Evolutionary conservation across 345 rosid species (phyloP).

Genomic region (Cardiospermum halicacabum): DNA sequence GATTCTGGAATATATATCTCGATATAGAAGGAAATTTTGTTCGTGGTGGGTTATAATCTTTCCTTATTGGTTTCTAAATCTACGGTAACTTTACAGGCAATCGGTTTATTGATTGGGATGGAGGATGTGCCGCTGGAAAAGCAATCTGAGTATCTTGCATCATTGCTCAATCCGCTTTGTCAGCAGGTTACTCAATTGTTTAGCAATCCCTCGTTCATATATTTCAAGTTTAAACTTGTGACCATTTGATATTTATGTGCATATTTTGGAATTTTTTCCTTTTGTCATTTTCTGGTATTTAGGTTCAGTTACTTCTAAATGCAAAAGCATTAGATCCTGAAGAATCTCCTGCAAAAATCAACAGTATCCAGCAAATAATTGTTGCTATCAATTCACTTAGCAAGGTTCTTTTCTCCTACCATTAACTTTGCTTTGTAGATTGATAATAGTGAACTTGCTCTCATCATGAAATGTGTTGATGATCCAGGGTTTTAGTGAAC

Average conservation of each 20-base stretch:
- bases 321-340: slow-evolving; percentile 43
- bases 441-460: background rate
- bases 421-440: slow-evolving; percentile 12
- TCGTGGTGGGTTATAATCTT: background rate
- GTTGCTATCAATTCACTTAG: slow-evolving; percentile 92
- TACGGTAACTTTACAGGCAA: slow-evolving; percentile 48
- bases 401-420: slow-evolving; percentile 54
- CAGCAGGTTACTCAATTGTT: slow-evolving; percentile 57
- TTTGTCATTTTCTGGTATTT: slow-evolving; percentile 25
- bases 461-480: slow-evolving; percentile 15
- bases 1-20: background rate
- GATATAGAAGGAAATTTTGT: background rate
- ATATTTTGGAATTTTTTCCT: too few species aligned
- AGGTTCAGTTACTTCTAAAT: slow-evolving; percentile 70
- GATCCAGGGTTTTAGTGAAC: slow-evolving; percentile 89
- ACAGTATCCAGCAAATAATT: slow-evolving; percentile 62
- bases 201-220: background rate
- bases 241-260: background rate
- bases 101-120: slow-evolving; percentile 85
- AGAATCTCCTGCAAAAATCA: slow-evolving; percentile 51
- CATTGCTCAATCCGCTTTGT: slow-evolving; percentile 81
- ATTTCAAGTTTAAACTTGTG: slow-evolving; percentile 2
- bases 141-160: slow-evolving; percentile 87
- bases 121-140: slow-evolving; percentile 81
- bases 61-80: slow-evolving; percentile 3